Evolutionary conservation across 345 rosid species (phyloP), one percentile per base, ranked within the genome.

Genomic region (Eucalyptus sp.): DNA sequence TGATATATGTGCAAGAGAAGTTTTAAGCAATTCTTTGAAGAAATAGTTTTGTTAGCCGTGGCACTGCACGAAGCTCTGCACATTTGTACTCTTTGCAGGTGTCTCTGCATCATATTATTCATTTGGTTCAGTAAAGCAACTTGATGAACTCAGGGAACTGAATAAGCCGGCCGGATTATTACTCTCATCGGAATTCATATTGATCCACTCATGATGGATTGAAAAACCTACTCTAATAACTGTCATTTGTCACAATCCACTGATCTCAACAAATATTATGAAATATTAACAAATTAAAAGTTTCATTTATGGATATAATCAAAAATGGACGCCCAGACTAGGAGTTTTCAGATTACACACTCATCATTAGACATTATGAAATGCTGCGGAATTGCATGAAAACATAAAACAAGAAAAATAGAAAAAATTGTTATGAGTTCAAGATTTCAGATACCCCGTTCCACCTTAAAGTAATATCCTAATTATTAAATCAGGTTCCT

Each of bases 401-500:
- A 52, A 18, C 58, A 18, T 52, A 52, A 52, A 52, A 20, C 4
- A 0, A 52, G 8, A 51, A 51, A 51, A 51, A 51, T 6, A 51
- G 8, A 51, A 16, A 51, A 6, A 50, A 2, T 50, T 50, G 51
- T 50, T 52, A 52, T 3, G 0, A 0, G 0, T 52, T 52, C 10
- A 1, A 52, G 2, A 10, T 52, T 51, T 52, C 0, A 3, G 0
- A 52, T 52, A 7, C 24, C 2, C 5, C 25, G 7, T 52, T 52
- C 2, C 10, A 0, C 0, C 1, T 7, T 4, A 52, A 52, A 17
- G 0, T 0, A 0, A 52, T 10, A 52, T 52, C 0, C 0, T 3
- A 8, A 20, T 0, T 2, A 52, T 7, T 52, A 0, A 1, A 7
- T 1, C 1, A 20, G 0, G 0, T 52, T 20, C 2, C 0, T 0